phyloP scores from a whole-genome alignment of 192 early-diverging fungal species.

The Coemansia sp. region DNA sequence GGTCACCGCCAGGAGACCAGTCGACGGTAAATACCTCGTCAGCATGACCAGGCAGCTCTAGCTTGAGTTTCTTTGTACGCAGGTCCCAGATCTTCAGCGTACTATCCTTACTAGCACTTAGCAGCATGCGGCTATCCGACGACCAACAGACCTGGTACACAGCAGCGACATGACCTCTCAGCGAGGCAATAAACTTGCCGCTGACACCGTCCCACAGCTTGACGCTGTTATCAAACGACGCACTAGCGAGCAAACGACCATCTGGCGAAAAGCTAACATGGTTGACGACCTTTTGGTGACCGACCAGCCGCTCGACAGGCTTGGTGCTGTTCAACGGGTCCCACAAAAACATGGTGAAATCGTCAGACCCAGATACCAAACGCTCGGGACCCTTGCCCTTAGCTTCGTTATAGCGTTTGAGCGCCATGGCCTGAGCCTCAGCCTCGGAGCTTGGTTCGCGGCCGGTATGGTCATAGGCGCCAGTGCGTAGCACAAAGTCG shows the following conservation, averaged over 20 bases:
- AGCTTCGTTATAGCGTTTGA: conserved; percentile 74
- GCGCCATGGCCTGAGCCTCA: conserved; percentile 75
- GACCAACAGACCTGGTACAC: conserved; percentile 98
- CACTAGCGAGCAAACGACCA: conserved; percentile 85
- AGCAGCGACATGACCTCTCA: conserved; percentile 94
- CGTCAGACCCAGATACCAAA: conserved; percentile 92
- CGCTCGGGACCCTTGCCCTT: conserved; percentile 74
- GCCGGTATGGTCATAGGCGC: conserved; percentile 86
- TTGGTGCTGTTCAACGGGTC: conserved; percentile 82
- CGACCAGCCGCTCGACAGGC: conserved; percentile 79
- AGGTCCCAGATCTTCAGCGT: conserved; percentile 95
- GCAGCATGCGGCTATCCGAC: conserved; percentile 87
- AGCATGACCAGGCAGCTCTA: conserved; percentile 94
- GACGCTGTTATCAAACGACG: conserved; percentile 95
- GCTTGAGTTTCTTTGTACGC: conserved; percentile 86
- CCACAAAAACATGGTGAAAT: conserved; percentile 98
- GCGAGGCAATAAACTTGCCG: conserved; percentile 89
- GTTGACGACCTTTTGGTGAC: conserved; percentile 96
- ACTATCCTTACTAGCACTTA: conserved; percentile 89
- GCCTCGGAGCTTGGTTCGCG: conserved; percentile 60
- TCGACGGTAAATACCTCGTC: conserved; percentile 96
- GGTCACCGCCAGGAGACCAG: conserved; percentile 92
- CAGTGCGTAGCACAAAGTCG: conserved; percentile 89
- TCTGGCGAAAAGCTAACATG: conserved; percentile 94
- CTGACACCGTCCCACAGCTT: conserved; percentile 94